Base-by-base conservation (phyloP, 2,329 filamentous ascomycete species). In the Coniochaeta sp. region DNA sequence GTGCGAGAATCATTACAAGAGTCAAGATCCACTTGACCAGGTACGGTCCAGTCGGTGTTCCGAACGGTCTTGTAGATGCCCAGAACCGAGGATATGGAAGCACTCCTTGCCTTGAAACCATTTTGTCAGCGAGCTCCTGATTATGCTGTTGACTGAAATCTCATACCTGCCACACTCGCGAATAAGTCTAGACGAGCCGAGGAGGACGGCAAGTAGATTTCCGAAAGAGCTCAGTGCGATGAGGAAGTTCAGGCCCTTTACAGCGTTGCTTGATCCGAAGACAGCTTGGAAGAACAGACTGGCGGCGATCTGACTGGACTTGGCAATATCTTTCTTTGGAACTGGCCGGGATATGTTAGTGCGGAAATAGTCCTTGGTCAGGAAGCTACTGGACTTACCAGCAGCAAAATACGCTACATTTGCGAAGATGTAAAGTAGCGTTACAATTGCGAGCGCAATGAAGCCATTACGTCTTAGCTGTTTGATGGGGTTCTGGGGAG, bases 351-450 rank as follows among this genome's bases (percentile, higher is more conserved):
- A 16, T 38, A 1, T 10, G 62, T 59, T 62, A 59, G 58, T 4
- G 55, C 19, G 22, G 3, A 4, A 57, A 40, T 5, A 16, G 55
- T 40, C 12, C 40, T 40, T 14, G 7, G 32, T 4, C 16, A 36
- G 12, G 17, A 26, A 3, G 9, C 12, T 26, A 40, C 14, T 14
- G 22, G 34, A 3, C 55, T 34, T 57, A 74, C 73, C 79, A 4
- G 81, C 82, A 1, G 83, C 73, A 63, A 87, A 85, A 67, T 84
- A 87, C 0, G 84, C 84, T 30, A 87, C 73, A 58, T 87, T 87
- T 58, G 79, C 81, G 1, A 87, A 68, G 12, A 84, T 75, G 68
- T 86, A 87, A 0, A 87, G 72, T 1, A 79, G 64, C 1, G 80
- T 74, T 0, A 85, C 81, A 3, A 82, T 70, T 1, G 76, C 47